Conservation (phyloP, 768 basidiomycete species). For the Naematelia aurantialba region DNA sequence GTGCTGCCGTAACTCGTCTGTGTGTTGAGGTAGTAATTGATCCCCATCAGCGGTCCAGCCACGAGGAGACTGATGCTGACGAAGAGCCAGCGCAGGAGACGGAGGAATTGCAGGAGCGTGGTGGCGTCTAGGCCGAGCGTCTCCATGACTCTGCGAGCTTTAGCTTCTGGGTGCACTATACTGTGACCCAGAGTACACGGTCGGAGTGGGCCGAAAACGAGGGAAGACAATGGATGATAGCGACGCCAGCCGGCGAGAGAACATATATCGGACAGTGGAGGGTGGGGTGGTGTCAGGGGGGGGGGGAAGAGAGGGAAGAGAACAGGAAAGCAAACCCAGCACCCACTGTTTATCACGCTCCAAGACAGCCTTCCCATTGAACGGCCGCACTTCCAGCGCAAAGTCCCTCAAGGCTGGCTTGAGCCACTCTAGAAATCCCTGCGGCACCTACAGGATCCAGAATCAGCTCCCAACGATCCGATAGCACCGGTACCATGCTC, state of each 20-base stretch:
- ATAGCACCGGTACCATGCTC: too few species aligned
- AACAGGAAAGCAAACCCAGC: neutral
- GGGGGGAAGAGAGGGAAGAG: neutral
- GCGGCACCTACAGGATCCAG: neutral
- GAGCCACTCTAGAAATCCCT: constrained; percentile 17
- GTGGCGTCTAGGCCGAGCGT: constrained; percentile 85
- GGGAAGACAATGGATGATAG: too few species aligned
- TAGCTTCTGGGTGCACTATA: too few species aligned
- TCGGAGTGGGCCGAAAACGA: neutral
- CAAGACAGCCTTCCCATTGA: neutral
- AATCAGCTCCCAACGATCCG: too few species aligned
- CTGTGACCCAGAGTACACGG: neutral
- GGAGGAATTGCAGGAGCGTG: constrained; percentile 81
- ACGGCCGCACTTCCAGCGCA: constrained; percentile 14
- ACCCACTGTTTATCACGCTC: constrained; percentile 20
- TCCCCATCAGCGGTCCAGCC: constrained; percentile 23
- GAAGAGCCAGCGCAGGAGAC: constrained; percentile 63
- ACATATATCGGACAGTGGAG: too few species aligned
- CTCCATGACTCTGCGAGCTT: neutral
- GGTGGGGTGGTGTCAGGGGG: too few species aligned
- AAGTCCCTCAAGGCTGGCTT: constrained; percentile 19
- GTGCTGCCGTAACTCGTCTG: constrained; percentile 15
- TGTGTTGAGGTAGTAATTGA: constrained; percentile 39
- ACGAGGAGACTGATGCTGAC: constrained; percentile 25
- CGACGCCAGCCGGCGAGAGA: too few species aligned